Percentiles rank a stretch among this genome's conserved stretches.
Evolutionary conservation across 2,329 filamentous ascomycete genomes (phyloP).

Genomic region (Fusarium sp.): DNA sequence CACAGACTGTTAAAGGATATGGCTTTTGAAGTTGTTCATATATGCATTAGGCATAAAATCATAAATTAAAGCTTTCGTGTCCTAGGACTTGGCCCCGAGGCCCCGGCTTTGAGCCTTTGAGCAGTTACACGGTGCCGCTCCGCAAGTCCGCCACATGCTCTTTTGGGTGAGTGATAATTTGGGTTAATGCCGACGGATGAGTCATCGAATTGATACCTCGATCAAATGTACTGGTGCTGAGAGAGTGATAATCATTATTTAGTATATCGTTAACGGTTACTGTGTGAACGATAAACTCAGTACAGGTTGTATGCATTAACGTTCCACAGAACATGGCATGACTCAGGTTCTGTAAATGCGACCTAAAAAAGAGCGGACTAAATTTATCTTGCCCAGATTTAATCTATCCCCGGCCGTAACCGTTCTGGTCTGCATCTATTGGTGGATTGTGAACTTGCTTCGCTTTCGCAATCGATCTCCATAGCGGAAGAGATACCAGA

Average conservation of each 20-base stretch:
- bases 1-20: rapidly evolving
- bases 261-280: rapidly evolving
- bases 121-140: background rate
- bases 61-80: rapidly evolving
- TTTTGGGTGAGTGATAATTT: background rate
- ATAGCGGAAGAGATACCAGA: background rate
- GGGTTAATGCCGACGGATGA: rapidly evolving
- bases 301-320: background rate
- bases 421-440: background rate
- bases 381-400: rapidly evolving
- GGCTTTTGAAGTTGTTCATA: background rate
- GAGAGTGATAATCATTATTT: rapidly evolving
- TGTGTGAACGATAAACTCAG: rapidly evolving
- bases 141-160: background rate
- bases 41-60: rapidly evolving
- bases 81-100: rapidly evolving
- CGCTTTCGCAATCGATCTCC: background rate
- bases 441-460: background rate
- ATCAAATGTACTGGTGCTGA: too few relatives aligned
- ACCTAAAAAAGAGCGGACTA: background rate
- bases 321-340: background rate
- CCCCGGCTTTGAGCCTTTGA: background rate
- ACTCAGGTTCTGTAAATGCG: background rate
- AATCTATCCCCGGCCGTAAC: rapidly evolving
- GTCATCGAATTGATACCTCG: rapidly evolving